Evolutionary conservation across 1,284 basidiomycete species (phyloP), one percentile per base, ranked within the genome.

Genomic region (Mycena citricolor): DNA sequence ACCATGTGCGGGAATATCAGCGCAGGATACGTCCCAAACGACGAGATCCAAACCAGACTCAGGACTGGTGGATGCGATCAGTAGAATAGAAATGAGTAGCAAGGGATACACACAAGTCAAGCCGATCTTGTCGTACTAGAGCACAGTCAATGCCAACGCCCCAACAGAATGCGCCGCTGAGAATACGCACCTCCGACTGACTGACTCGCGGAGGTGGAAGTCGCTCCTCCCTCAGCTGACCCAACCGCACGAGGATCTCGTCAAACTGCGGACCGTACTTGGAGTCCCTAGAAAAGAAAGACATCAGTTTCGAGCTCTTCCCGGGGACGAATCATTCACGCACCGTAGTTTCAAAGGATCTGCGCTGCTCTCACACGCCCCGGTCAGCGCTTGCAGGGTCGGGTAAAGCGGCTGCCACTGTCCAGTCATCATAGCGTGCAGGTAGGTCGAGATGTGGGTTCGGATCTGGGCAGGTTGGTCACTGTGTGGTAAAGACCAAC

Each of bases 101-200:
- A n/a, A n/a, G n/a, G n/a, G n/a, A n/a, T 26, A 62, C 79, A 58
- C 62, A 88, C 86, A 66, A 17, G 86, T 86, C 45, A 90, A 66
- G 10, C 88, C 86, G 44, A 90, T 81, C 69, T 89, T 92, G 67
- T 97, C 93, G 62, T 95, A 95, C 70, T 81, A 55, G 30, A 63
- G 66, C 45, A 44, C 30, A 31, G 41, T 52, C 36, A 32, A 36
- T 42, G 42, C 37, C 49, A 36, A 35, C 25, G 41, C 12, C 4
- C 23, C 22, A 32, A 41, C 47, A 33, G 43, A 17, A 26, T 21
- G 16, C 31, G 29, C n/a, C n/a, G n/a, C n/a, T n/a, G n/a, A n/a
- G n/a, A 51, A 34, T 10, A 61, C 66, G 39, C 56, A 76, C 81
- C 63, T 83, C 81, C 29, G 77, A 90, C 61, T 83, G 88, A 52